Evolutionary conservation across 2,329 filamentous ascomycete species (phyloP).

Genomic region (Fusarium sambucinum): DNA sequence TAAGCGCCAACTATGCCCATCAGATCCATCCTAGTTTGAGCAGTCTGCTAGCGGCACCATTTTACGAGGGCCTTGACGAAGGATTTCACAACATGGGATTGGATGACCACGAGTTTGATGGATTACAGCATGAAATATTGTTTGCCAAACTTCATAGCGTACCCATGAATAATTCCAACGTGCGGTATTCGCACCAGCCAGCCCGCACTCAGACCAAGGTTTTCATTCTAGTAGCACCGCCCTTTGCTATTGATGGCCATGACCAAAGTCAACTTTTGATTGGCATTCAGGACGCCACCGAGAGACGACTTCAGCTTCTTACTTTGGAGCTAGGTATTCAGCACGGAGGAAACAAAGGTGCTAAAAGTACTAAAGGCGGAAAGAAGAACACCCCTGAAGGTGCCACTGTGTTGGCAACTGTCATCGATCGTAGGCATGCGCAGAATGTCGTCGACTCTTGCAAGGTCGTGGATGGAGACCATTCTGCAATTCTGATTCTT

Average conservation of each 20-base stretch:
- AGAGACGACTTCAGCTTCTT: slow-evolving; percentile 75
- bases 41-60: slow-evolving; percentile 75
- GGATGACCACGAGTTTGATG: slow-evolving; percentile 78
- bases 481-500: slow-evolving; percentile 77
- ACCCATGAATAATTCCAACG: slow-evolving; percentile 69
- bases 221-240: slow-evolving; percentile 74
- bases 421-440: slow-evolving; percentile 67
- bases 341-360: slow-evolving; percentile 48
- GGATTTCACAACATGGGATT: slow-evolving; percentile 79
- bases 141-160: slow-evolving; percentile 78
- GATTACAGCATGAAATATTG: slow-evolving; percentile 77
- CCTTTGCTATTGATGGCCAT: slow-evolving; percentile 65
- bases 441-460: slow-evolving; percentile 79
- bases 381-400: slow-evolving; percentile 39
- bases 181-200: slow-evolving; percentile 69
- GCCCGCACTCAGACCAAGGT: slow-evolving; percentile 70
- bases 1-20: slow-evolving; percentile 59
- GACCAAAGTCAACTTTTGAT: slow-evolving; percentile 70
- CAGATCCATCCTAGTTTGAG: slow-evolving; percentile 65
- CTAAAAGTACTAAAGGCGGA: slow-evolving; percentile 37
- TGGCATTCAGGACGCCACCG: slow-evolving; percentile 76
- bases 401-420: slow-evolving; percentile 48
- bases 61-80: slow-evolving; percentile 78
- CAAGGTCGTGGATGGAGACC: slow-evolving; percentile 74
- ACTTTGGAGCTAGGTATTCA: slow-evolving; percentile 69